Base-by-base conservation (phyloP, 495 filamentous ascomycete species). In the Trichoderma virens region DNA sequence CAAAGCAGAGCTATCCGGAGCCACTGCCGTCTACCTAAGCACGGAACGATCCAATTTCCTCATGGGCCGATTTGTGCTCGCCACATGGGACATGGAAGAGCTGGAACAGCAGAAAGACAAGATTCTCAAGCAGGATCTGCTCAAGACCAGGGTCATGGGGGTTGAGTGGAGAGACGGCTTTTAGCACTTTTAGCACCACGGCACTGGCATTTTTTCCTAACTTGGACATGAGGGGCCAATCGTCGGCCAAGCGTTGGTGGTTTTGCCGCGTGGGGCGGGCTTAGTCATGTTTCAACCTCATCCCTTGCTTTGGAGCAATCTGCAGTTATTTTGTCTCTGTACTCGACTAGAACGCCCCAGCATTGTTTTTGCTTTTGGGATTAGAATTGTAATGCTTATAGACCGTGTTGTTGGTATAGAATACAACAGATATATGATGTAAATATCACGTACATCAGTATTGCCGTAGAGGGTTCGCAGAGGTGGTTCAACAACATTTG, bases 241-340 rank as follows among this genome's bases (percentile, higher is more conserved):
- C 43, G 43, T 20, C 20, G 43, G n/a, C 41, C 8, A n/a, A 5
- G 18, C 18, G 35, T 6, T 39, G 35, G 35, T 14, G 9, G 16
- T 11, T 5, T 38, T 5, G 34, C 1, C 16, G 5, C 0, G 14
- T 41, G 45, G 16, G 7, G 45, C 45, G 9, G 3, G 51, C 51
- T 56, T 56, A 56, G 25, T 56, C 51, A 56, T 56, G 11, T 28
- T 25, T 56, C 51, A 56, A 56, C 51, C 51, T 56, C 51, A 56
- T 56, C 51, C 7, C 51, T 56, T 56, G 51, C 51, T 28, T 14
- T 8, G 23, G 3, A 14, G 25, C 2, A 13, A 18, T 16, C 25
- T 27, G 43, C 43, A 20, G 18, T n/a, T 8, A 4, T 20, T 8
- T 47, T 23, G 43, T 47, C 43, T 47, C 20, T 7, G 18, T 47